Percentiles rank a stretch among this genome's conserved stretches.
Evolutionary conservation across 2,329 filamentous ascomycete species (phyloP).

Genomic region (Xylariaceae sp.): DNA sequence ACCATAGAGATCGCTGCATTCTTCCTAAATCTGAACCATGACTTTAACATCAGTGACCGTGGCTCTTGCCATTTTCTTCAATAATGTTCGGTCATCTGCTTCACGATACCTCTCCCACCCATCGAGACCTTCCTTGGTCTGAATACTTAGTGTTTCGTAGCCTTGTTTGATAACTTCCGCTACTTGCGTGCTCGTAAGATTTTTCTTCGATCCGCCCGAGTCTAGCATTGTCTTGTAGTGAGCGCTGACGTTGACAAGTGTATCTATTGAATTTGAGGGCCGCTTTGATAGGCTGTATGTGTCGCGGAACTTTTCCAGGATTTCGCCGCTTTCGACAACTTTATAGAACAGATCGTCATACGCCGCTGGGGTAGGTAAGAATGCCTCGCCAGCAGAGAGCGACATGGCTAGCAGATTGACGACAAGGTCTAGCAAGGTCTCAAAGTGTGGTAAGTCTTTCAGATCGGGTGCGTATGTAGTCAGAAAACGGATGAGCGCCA

Average conservation of each 20-base stretch:
- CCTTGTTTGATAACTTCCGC: constrained; percentile 93
- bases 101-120: constrained; percentile 87
- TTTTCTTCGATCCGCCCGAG: constrained; percentile 41
- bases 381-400: constrained; percentile 85
- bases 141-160: constrained; percentile 92
- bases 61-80: constrained; percentile 86
- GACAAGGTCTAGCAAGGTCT: constrained; percentile 75
- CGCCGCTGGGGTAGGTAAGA: constrained; percentile 82
- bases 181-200: constrained; percentile 83
- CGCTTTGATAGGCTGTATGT: constrained; percentile 68
- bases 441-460: constrained; percentile 69
- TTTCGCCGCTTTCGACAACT: constrained; percentile 87
- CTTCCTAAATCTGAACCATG: constrained; percentile 51
- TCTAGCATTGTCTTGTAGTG: constrained; percentile 85
- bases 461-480: constrained; percentile 85
- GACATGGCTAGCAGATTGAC: constrained; percentile 85
- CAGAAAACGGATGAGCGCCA: constrained; percentile 88
- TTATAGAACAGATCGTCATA: constrained; percentile 99
- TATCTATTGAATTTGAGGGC: constrained; percentile 76
- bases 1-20: constrained; percentile 13
- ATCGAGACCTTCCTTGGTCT: constrained; percentile 84
- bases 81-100: constrained; percentile 78
- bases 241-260: constrained; percentile 78
- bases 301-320: constrained; percentile 80
- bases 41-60: constrained; percentile 68